Conservation (phyloP, 2,329 filamentous ascomycete genomes). For the Cercospora sp. region DNA sequence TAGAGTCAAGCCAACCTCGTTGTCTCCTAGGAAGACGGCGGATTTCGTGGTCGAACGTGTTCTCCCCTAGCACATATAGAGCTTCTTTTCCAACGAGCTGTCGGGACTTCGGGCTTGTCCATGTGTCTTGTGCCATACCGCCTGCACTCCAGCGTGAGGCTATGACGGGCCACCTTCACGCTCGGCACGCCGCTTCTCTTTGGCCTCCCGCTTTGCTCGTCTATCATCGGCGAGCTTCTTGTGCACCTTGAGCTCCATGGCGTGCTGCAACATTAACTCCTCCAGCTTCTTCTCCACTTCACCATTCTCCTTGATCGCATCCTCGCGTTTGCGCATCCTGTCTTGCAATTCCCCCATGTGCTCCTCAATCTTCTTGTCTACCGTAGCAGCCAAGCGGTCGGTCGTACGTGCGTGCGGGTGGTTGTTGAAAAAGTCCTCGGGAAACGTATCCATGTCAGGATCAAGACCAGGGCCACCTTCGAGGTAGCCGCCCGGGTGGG, state of each 20-base stretch:
- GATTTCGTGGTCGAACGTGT: neutral
- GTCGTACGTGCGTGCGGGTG: slow-evolving; percentile 38
- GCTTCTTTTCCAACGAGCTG: neutral
- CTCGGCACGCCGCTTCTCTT: slow-evolving; percentile 33
- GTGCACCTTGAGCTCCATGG: slow-evolving; percentile 48
- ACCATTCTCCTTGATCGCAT: slow-evolving; percentile 45
- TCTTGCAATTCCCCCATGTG: slow-evolving; percentile 36
- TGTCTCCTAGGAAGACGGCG: neutral
- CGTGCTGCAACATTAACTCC: slow-evolving; percentile 46
- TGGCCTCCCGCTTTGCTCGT: slow-evolving; percentile 39
- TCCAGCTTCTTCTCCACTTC: slow-evolving; percentile 47
- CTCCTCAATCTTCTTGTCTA: slow-evolving; percentile 35
- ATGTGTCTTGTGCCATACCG: neutral
- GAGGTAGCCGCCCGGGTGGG: slow-evolving; percentile 49
- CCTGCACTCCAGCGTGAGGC: neutral
- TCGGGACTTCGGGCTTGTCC: neutral
- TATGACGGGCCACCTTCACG: neutral
- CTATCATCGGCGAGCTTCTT: slow-evolving; percentile 45
- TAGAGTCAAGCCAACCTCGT: neutral
- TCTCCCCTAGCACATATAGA: neutral
- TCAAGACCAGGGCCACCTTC: slow-evolving; percentile 50
- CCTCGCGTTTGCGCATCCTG: slow-evolving; percentile 39
- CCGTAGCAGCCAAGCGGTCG: slow-evolving; percentile 38
- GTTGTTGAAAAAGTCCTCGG: slow-evolving; percentile 43
- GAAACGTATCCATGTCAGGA: slow-evolving; percentile 42